Evolutionary conservation across 768 basidiomycete species (phyloP).

Genomic region (Lentinula detonsa): DNA sequence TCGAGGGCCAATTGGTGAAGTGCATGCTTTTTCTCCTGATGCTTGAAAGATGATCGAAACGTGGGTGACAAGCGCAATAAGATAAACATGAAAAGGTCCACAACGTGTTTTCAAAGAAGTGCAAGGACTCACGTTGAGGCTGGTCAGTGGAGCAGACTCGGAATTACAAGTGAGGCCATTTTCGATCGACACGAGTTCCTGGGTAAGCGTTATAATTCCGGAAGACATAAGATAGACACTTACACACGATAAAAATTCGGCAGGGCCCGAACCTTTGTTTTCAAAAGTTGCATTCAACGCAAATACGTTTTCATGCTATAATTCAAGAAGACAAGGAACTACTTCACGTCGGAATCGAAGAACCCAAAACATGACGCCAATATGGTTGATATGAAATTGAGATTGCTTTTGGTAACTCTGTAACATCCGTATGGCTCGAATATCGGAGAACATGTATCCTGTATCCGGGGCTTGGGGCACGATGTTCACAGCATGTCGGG

Average conservation of each 20-base stretch:
- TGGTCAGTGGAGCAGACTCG: conserved; percentile 69
- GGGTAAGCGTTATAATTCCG: conserved; percentile 17
- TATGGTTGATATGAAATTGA: conserved; percentile 29
- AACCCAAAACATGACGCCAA: conserved; percentile 14
- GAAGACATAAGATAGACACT: conserved; percentile 12
- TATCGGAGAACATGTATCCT: conserved; percentile 40
- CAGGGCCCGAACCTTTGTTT: conserved; percentile 9
- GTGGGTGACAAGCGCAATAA: conserved; percentile 61
- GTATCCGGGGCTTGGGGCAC: conserved; percentile 62
- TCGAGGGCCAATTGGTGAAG: conserved; percentile 33
- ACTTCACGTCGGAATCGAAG: conserved; percentile 12
- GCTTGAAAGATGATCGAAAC: conserved; percentile 68
- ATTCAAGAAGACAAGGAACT: conserved; percentile 2
- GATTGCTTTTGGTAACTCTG: conserved; percentile 51
- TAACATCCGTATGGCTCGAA: conserved; percentile 43
- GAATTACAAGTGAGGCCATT: conserved; percentile 51
- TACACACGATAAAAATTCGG: conserved; percentile 5
- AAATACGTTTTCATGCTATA: conserved; percentile 3
- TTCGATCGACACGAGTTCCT: conserved; percentile 67
- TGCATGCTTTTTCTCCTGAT: conserved; percentile 39
- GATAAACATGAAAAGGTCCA: conserved; percentile 59
- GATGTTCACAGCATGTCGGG: conserved; percentile 63
- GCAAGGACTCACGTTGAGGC: conserved; percentile 52
- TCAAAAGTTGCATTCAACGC: conserved; percentile 9
- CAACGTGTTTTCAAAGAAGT: conserved; percentile 70